Evolutionary conservation across 768 basidiomycete genomes (phyloP), one percentile per base, ranked within the genome.

Genomic region (Tylopilus plumbeoviolaceoides): DNA sequence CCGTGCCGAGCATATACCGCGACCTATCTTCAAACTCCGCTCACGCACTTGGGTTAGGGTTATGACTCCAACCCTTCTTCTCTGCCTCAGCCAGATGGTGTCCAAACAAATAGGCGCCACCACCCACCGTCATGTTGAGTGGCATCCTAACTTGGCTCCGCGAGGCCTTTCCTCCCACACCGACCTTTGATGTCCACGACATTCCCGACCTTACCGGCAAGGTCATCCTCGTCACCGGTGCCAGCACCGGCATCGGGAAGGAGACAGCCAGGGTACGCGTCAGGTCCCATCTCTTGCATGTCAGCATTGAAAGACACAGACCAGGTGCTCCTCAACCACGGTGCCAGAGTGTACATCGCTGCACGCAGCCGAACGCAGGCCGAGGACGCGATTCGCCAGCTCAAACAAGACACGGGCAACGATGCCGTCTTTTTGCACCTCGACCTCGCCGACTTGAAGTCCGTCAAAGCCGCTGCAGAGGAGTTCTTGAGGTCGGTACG

Each of bases 321-420:
- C 5, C 4, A 50, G 63, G 61, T 50, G 31, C 60, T 72, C 33
- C 62, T 74, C n/a, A 15, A 49, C 9, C 62, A 65, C n/a, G 57
- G 66, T 10, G 70, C 72, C 0, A 70, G 58, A 14, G 73, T 76
- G 21, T 75, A 76, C 58, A 49, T 76, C 8, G 70, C 69, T 12
- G 58, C 65, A 4, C 62, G 73, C 11, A 63, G 58, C 43, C 48
- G 55, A 23, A 25, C 31, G 3, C 66, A 66, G 33, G 58, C 68
- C 1, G 54, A 63, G 15, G 63, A 63, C 1, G 66, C 72, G 25
- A 67, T 74, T 40, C 57, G 55, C 15, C 45, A 65, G 27, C 59
- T 77, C 42, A 63, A 70, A 41, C 11, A 53, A 30, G 62, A 59
- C 20, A 75, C 70, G 0, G 73, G 69, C 8, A 68, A 66, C 35